Conservation (phyloP, 805 yeast genomes). For the Kluyveromyces siamensis region DNA sequence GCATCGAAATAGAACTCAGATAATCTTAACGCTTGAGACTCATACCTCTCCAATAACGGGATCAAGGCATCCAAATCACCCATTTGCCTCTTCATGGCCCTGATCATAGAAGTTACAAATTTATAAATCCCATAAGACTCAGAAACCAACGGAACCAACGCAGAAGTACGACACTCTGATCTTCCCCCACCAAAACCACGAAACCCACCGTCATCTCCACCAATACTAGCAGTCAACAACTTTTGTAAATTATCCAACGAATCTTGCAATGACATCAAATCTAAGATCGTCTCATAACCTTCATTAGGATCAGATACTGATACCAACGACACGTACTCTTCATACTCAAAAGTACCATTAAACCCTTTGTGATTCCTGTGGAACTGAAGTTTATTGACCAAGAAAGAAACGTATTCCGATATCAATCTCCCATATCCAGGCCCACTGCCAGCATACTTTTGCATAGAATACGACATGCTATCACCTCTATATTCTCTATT, state of each 20-base stretch:
- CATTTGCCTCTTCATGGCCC: slow-evolving; percentile 73
- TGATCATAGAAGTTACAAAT: slow-evolving; percentile 79
- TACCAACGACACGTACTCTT: slow-evolving; percentile 82
- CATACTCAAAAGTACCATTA: slow-evolving; percentile 93
- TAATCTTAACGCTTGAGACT: slow-evolving; percentile 55
- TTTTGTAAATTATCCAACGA: slow-evolving; percentile 70
- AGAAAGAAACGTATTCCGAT: slow-evolving; percentile 61
- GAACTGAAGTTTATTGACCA: slow-evolving; percentile 68
- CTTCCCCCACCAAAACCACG: slow-evolving; percentile 8
- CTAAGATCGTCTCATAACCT: slow-evolving; percentile 84
- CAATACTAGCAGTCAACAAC: slow-evolving; percentile 62
- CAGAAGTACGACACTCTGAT: slow-evolving; percentile 72
- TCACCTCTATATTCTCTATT: slow-evolving; percentile 1
- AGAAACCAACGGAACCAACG: slow-evolving; percentile 81
- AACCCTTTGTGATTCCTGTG: slow-evolving; percentile 82
- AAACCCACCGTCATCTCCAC: slow-evolving; percentile 36
- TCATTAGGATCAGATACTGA: slow-evolving; percentile 91
- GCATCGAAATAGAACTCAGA: slow-evolving; percentile 87
- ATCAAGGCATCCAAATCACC: slow-evolving; percentile 59
- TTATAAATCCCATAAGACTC: slow-evolving; percentile 91
- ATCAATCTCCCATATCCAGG: slow-evolving; percentile 64
- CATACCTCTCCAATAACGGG: slow-evolving; percentile 64
- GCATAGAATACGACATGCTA: background rate
- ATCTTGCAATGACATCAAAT: slow-evolving; percentile 80
- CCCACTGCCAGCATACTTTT: background rate